Conservation (phyloP, 148 eudicot genomes). For the Fallopia convolvulus region DNA sequence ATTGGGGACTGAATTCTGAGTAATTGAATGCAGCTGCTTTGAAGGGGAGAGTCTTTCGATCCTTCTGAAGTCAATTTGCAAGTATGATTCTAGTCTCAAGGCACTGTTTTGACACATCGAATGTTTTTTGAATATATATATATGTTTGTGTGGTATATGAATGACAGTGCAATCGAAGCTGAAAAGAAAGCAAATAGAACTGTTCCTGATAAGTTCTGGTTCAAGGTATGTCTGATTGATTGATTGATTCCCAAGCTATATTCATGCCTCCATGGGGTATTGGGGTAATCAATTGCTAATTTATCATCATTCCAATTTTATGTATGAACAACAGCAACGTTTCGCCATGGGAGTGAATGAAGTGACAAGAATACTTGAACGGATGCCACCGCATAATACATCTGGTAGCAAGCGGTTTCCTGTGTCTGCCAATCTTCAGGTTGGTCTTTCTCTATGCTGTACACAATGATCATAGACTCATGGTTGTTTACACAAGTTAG, state of each 20-base stretch:
- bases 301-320: background rate
- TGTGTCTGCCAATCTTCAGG: constrained; percentile 31
- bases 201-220: constrained; percentile 61
- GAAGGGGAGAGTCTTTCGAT: constrained; percentile 1
- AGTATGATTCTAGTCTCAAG: background rate
- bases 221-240: constrained; percentile 33
- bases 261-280: background rate
- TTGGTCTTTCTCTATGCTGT: constrained; percentile 8
- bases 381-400: constrained; percentile 32
- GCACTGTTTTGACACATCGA: background rate
- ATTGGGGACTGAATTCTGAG: background rate
- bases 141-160: background rate
- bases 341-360: constrained; percentile 84
- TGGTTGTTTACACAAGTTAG: constrained; percentile 1
- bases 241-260: background rate
- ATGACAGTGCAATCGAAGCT: constrained; percentile 42
- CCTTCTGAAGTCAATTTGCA: background rate
- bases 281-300: background rate
- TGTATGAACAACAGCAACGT: constrained; percentile 36
- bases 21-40: background rate
- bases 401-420: background rate
- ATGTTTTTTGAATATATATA: no score
- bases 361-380: constrained; percentile 78
- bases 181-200: constrained; percentile 31
- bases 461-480: background rate